Conservation (phyloP, 768 basidiomycete species). For the Suillus brevipes region DNA sequence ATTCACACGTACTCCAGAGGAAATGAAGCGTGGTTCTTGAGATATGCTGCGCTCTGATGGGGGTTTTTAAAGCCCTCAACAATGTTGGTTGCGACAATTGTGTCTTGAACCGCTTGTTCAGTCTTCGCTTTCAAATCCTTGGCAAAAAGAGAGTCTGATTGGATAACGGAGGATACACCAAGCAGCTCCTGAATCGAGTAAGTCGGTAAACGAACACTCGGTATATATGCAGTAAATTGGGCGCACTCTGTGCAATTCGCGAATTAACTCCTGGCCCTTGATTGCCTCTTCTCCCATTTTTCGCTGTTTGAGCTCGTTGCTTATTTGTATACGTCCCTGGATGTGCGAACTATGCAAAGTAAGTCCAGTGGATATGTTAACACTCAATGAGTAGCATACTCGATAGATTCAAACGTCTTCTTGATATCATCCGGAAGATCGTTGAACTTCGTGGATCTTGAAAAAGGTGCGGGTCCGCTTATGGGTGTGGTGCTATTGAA, state of each 20-base stretch:
- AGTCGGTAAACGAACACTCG: background rate
- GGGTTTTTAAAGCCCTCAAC: constrained; percentile 79
- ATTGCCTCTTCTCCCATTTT: constrained; percentile 74
- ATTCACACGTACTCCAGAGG: constrained; percentile 64
- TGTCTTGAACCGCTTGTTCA: constrained; percentile 79
- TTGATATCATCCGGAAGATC: constrained; percentile 74
- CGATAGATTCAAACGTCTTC: constrained; percentile 64
- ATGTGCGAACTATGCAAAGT: constrained; percentile 54
- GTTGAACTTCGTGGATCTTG: constrained; percentile 73
- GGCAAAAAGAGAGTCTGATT: constrained; percentile 64
- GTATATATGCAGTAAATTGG: background rate
- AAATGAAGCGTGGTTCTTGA: constrained; percentile 80
- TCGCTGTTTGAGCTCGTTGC: constrained; percentile 74
- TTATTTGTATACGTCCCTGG: constrained; percentile 77
- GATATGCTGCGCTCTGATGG: constrained; percentile 64
- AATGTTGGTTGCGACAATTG: constrained; percentile 72
- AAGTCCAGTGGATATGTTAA: constrained; percentile 7
- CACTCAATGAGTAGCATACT: constrained; percentile 46
- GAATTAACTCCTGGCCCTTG: constrained; percentile 71
- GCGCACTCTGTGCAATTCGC: constrained; percentile 63
- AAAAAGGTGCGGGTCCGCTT: constrained; percentile 33
- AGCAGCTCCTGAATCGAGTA: constrained; percentile 56
- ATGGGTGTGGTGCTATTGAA: constrained; percentile 28
- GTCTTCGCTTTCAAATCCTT: constrained; percentile 73
- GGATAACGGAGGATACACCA: constrained; percentile 59